phyloP scores from a whole-genome alignment of 441 rosid species.

The Populus hybrid region DNA sequence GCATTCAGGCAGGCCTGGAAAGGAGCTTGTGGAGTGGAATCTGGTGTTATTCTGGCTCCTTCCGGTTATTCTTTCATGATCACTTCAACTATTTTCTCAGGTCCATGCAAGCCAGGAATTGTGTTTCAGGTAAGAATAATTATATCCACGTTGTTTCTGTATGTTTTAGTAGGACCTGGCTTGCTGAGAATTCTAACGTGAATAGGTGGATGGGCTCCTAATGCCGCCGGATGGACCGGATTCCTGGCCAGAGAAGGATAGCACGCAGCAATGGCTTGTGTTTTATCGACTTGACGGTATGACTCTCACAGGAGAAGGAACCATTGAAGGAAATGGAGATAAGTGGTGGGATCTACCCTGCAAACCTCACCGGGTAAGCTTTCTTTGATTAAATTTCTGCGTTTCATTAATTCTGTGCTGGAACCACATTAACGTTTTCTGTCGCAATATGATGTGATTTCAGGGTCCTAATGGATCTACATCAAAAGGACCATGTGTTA shows the following conservation, averaged over 20 bases:
- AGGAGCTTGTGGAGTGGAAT: slow-evolving; percentile 74
- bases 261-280: slow-evolving; percentile 82
- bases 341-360: slow-evolving; percentile 99
- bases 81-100: slow-evolving; percentile 87
- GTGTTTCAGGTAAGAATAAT: slow-evolving; percentile 53
- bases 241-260: slow-evolving; percentile 77
- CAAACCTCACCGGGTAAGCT: slow-evolving; percentile 90
- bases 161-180: background rate
- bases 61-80: slow-evolving; percentile 57
- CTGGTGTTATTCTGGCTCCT: slow-evolving; percentile 67
- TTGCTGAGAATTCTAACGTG: background rate
- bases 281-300: slow-evolving; percentile 65
- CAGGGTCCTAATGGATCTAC: slow-evolving; percentile 75
- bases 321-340: slow-evolving; percentile 93
- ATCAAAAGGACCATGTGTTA: slow-evolving; percentile 63
- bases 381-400: too few relatives aligned
- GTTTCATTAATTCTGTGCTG: background rate
- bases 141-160: background rate
- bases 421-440: background rate
- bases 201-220: slow-evolving; percentile 71
- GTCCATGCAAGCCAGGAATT: slow-evolving; percentile 86
- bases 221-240: slow-evolving; percentile 97
- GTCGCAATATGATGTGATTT: slow-evolving; percentile 13
- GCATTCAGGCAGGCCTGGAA: slow-evolving; percentile 85
- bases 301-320: slow-evolving; percentile 72